A percentile compares a stretch with the other conserved stretches of the same genome.
These are phyloP conservation scores for Mycosphaerella sp. DNA, from an alignment of 2,329 filamentous ascomycete genomes.

Conservation along the genomic window DNA sequence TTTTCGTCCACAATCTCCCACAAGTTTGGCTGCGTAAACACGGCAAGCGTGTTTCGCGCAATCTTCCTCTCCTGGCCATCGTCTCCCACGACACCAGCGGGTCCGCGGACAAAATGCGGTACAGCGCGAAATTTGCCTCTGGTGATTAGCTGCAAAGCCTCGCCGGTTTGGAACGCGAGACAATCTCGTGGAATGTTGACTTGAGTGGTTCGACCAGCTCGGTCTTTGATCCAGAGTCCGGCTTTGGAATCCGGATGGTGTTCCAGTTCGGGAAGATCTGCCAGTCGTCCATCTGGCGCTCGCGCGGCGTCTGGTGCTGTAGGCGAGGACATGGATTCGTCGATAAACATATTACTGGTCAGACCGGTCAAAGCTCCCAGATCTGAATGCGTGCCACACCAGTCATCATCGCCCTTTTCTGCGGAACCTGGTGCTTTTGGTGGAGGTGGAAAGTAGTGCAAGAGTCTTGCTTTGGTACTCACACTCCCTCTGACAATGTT, in stretches of 20 bases:
- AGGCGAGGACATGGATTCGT: slow-evolving; percentile 53
- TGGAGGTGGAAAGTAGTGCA: slow-evolving; percentile 77
- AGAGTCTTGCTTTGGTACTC: slow-evolving; percentile 81
- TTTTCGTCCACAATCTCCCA: slow-evolving; percentile 68
- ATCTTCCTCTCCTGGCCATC: slow-evolving; percentile 43
- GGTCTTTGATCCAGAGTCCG: slow-evolving; percentile 89
- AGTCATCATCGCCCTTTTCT: slow-evolving; percentile 65
- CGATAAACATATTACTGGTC: slow-evolving; percentile 93
- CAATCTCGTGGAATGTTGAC: slow-evolving; percentile 86
- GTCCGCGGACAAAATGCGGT: slow-evolving; percentile 80
- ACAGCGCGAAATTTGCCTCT: slow-evolving; percentile 88
- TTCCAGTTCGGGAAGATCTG: slow-evolving; percentile 59
- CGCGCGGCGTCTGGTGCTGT: slow-evolving; percentile 22
- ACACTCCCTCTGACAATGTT: slow-evolving; percentile 76
- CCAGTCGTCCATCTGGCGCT: neutral
- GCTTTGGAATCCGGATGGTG: slow-evolving; percentile 74
- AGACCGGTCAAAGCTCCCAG: slow-evolving; percentile 91
- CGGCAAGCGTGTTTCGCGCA: slow-evolving; percentile 74
- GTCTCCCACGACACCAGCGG: slow-evolving; percentile 46
- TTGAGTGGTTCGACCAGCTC: slow-evolving; percentile 75
- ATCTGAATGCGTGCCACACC: slow-evolving; percentile 88
- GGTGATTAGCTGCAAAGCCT: slow-evolving; percentile 85
- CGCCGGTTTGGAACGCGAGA: slow-evolving; percentile 92
- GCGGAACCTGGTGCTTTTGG: slow-evolving; percentile 33
- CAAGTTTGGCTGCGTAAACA: slow-evolving; percentile 95